Base-by-base conservation (phyloP, 139 green algal species). In the Closterium sp. region DNA sequence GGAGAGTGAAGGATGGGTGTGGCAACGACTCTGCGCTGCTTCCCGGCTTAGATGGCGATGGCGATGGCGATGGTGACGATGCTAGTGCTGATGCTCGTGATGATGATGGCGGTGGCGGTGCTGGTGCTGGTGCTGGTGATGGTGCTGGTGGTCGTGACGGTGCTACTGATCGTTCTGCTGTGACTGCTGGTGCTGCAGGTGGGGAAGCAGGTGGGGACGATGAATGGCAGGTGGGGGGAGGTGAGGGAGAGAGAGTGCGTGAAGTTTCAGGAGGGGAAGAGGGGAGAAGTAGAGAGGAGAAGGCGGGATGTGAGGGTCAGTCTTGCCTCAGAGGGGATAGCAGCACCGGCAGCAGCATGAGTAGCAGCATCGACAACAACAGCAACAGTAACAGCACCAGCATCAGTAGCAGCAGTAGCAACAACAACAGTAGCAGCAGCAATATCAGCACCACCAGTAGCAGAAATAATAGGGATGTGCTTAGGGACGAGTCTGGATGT, bases 121-220 rank as follows among this genome's bases (percentile, higher is more conserved):
- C 21, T 87, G 85, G 28, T 87, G 85, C 21, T 87, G 85, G n/a
- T 31, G 84, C n/a, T 87, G 17, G n/a, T 87, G 84, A 19, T 31
- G 84, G 9, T 87, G 84, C 5, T 87, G 84, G 27, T 87, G 84
- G 13, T 87, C 13, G 28, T 87, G 85, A 24, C 27, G n/a, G 19
- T 87, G 85, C 28, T 87, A 21, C 85, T 87, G 85, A 22, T 87
- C 19, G n/a, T 87, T 22, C 85, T 87, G 85, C 85, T 87, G 85
- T 9, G 24, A 24, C 85, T 87, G 85, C 28, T 87, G n/a, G 19
- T 87, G 85, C 85, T 87, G 85, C 28, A 22, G 85, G 2, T 87
- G 62, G 62, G 62, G 62, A 79, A 27, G 62, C 19, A 27, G 13
- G 5, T 79, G 62, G 62, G 62, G 62, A 79, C 2, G 62, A 79